Evolutionary conservation across 2,329 filamentous ascomycete species (phyloP).

Genomic region (Fusarium staphyleae): DNA sequence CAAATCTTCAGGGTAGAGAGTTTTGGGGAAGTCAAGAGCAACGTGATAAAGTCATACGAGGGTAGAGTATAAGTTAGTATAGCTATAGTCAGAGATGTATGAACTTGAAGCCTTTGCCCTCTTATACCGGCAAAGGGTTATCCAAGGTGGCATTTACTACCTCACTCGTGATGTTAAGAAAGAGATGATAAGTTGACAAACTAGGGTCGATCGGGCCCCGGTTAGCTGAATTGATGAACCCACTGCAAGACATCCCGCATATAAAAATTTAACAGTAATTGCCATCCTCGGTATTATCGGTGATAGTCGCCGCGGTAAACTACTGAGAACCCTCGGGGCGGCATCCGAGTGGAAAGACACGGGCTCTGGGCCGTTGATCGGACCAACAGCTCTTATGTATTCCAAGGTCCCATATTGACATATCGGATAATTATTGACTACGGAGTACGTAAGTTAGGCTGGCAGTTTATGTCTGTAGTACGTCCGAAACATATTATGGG

Average conservation of each 20-base stretch:
- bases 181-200: too few species aligned
- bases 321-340: not conserved
- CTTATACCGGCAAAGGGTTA: not conserved
- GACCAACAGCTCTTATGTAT: not conserved
- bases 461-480: too few species aligned
- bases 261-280: too few species aligned
- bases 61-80: not conserved
- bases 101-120: not conserved
- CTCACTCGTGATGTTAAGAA: not conserved
- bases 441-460: too few species aligned
- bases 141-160: not conserved
- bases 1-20: not conserved
- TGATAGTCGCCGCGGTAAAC: not conserved
- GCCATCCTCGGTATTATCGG: too few species aligned
- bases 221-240: too few species aligned
- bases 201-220: too few species aligned
- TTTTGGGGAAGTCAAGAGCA: slow-evolving; percentile 2
- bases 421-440: too few species aligned
- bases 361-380: not conserved
- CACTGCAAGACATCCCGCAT: too few species aligned
- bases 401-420: too few species aligned
- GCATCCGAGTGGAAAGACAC: not conserved
- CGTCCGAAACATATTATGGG: too few species aligned
- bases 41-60: not conserved
- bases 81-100: not conserved